Evolutionary conservation across 2,329 filamentous ascomycete genomes (phyloP).

Genomic region (Chaetomiaceae sp.): DNA sequence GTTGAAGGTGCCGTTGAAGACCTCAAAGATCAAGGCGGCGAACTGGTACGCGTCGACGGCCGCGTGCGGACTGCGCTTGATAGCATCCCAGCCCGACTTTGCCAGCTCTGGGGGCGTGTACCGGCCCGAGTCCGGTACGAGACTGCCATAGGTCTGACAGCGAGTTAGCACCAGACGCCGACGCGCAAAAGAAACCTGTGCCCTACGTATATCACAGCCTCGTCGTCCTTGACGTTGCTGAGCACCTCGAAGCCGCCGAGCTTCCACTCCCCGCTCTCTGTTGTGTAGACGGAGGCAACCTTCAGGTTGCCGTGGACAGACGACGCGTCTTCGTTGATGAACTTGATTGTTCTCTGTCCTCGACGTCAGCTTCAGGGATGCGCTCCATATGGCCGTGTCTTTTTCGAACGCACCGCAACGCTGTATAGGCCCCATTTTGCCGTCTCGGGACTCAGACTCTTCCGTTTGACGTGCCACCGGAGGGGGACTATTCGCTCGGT

Average conservation of each 20-base stretch:
- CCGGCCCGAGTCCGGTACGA: slow-evolving; percentile 77
- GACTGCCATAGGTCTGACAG: slow-evolving; percentile 71
- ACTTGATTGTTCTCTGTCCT: slow-evolving; percentile 79
- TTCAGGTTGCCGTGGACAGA: slow-evolving; percentile 87
- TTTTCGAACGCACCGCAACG: slow-evolving; percentile 59
- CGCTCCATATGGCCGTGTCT: background rate
- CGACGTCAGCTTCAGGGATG: slow-evolving; percentile 7
- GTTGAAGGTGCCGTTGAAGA: slow-evolving; percentile 80
- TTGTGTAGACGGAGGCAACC: slow-evolving; percentile 83
- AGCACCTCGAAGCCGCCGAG: slow-evolving; percentile 88
- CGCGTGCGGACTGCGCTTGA: slow-evolving; percentile 75
- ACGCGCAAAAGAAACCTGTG: background rate
- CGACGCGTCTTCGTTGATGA: slow-evolving; percentile 88
- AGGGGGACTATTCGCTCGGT: slow-evolving; percentile 86
- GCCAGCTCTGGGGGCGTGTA: slow-evolving; percentile 86
- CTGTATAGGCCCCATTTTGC: slow-evolving; percentile 93
- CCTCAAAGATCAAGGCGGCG: slow-evolving; percentile 79
- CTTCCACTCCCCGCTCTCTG: slow-evolving; percentile 97
- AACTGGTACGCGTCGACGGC: slow-evolving; percentile 87
- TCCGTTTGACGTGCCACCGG: slow-evolving; percentile 83
- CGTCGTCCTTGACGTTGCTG: slow-evolving; percentile 93
- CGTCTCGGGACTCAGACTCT: slow-evolving; percentile 84
- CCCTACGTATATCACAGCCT: slow-evolving; percentile 81
- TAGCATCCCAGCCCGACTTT: slow-evolving; percentile 83
- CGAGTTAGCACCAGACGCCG: slow-evolving; percentile 11